These are phyloP conservation scores for Camelina sativa DNA, from an alignment of 345 rosid species.

Conservation along the genomic window DNA sequence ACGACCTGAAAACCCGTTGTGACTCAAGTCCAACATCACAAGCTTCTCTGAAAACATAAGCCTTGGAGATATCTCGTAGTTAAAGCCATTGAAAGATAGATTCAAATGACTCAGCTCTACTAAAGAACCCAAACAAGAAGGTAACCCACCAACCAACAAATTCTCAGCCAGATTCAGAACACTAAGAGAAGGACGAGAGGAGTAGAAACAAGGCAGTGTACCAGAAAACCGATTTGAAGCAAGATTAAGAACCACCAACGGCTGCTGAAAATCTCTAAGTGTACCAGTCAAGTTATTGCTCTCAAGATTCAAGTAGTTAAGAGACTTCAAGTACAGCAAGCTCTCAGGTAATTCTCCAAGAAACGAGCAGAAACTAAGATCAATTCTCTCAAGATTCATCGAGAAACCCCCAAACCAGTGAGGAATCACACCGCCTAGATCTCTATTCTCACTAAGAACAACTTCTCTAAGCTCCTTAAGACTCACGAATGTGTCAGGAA, in stretches of 20 bases:
- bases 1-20: conserved; percentile 70
- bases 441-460: conserved; percentile 57
- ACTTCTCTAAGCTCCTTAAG: conserved; percentile 65
- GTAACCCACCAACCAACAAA: conserved; percentile 80
- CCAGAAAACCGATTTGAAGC: conserved; percentile 74
- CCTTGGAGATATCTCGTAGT: conserved; percentile 70
- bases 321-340: conserved; percentile 56
- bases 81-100: conserved; percentile 68
- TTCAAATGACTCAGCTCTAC: conserved; percentile 61
- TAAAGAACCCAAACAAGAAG: conserved; percentile 81
- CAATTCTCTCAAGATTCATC: conserved; percentile 63
- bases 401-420: conserved; percentile 67
- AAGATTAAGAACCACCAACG: conserved; percentile 65
- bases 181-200: conserved; percentile 56
- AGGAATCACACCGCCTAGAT: conserved; percentile 64
- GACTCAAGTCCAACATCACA: conserved; percentile 79
- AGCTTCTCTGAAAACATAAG: conserved; percentile 75
- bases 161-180: conserved; percentile 68
- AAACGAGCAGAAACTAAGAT: conserved; percentile 74
- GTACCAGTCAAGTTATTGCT: conserved; percentile 66
- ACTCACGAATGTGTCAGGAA: conserved; percentile 56
- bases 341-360: conserved; percentile 65
- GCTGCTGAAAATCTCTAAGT: conserved; percentile 65
- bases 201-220: conserved; percentile 84
- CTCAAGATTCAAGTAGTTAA: conserved; percentile 67